Percentiles rank a stretch among this genome's conserved stretches.
phyloP scores from a whole-genome alignment of 768 basidiomycete genomes.

The Guyanaporus albipodus region DNA sequence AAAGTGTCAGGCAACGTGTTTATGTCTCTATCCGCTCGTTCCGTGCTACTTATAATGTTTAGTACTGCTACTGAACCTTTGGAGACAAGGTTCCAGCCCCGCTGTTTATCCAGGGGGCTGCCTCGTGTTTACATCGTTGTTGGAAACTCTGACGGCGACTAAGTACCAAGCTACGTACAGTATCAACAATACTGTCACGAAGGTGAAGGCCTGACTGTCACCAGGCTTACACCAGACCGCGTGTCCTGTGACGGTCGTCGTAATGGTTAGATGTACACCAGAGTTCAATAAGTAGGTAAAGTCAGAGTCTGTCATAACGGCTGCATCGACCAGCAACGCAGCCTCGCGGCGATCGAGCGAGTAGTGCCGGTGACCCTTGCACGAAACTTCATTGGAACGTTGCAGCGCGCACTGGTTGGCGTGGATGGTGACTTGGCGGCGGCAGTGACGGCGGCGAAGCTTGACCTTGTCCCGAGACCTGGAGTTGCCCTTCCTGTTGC shows the following conservation, averaged over 20 bases:
- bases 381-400: constrained; percentile 24
- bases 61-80: constrained; percentile 19
- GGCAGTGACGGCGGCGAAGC: too few relatives aligned
- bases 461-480: constrained; percentile 22
- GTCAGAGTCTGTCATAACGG: constrained; percentile 13
- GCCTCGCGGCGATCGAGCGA: constrained; percentile 8
- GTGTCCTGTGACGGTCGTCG: constrained; percentile 6
- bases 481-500: constrained; percentile 39
- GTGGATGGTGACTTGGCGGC: constrained; percentile 21
- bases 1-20: constrained; percentile 15
- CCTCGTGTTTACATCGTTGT: constrained; percentile 30
- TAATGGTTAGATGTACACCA: constrained; percentile 9
- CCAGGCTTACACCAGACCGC: constrained; percentile 8
- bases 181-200: constrained; percentile 11
- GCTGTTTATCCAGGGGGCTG: constrained; percentile 15
- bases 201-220: constrained; percentile 10
- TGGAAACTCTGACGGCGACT: constrained; percentile 14
- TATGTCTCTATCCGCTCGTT: constrained; percentile 12
- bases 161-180: constrained; percentile 17
- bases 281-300: constrained; percentile 20
- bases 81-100: constrained; percentile 24
- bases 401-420: constrained; percentile 29
- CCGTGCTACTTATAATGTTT: constrained; percentile 10
- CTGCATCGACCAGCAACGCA: constrained; percentile 23
- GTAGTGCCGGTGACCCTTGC: not conserved